Percentiles rank a stretch among this genome's conserved stretches.
Conservation (phyloP, 768 basidiomycete genomes). For the Kwoniella pini region DNA sequence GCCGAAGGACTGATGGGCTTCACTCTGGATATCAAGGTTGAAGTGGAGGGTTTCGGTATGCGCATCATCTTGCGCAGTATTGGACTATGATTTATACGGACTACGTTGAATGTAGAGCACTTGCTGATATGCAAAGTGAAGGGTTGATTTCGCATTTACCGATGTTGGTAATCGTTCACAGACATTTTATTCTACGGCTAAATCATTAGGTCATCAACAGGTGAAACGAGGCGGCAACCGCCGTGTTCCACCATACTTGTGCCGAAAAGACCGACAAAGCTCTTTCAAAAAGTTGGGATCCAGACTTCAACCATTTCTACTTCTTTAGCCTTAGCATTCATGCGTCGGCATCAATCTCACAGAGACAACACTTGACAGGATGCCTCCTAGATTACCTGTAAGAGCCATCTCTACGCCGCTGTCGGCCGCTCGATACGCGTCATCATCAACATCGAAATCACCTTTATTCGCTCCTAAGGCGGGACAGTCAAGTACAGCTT, state of each 20-base stretch:
- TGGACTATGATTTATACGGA: not conserved
- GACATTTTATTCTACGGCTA: not conserved
- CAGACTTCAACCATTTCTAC: not conserved
- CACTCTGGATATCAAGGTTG: not conserved
- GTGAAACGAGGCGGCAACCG: constrained; percentile 5
- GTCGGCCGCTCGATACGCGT: not conserved
- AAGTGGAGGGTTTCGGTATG: constrained; percentile 14
- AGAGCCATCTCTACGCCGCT: not conserved
- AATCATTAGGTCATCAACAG: not conserved
- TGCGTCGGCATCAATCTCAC: no score
- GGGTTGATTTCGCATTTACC: constrained; percentile 10
- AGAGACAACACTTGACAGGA: not conserved
- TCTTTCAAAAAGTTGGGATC: not conserved
- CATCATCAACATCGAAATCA: constrained; percentile 6
- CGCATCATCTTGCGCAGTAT: constrained; percentile 8
- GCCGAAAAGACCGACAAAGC: not conserved
- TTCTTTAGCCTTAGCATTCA: no score
- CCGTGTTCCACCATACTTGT: not conserved
- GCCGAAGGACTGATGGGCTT: not conserved
- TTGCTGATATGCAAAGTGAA: not conserved
- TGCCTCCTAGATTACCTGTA: constrained; percentile 21
- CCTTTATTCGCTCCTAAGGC: constrained; percentile 12
- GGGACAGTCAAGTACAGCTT: constrained; percentile 1
- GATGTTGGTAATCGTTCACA: not conserved
- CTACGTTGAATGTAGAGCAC: no score